A percentile compares a stretch with the other conserved stretches of the same genome.
Evolutionary conservation across 495 filamentous ascomycete genomes (phyloP).

Genomic region (Neurospora pannonica): DNA sequence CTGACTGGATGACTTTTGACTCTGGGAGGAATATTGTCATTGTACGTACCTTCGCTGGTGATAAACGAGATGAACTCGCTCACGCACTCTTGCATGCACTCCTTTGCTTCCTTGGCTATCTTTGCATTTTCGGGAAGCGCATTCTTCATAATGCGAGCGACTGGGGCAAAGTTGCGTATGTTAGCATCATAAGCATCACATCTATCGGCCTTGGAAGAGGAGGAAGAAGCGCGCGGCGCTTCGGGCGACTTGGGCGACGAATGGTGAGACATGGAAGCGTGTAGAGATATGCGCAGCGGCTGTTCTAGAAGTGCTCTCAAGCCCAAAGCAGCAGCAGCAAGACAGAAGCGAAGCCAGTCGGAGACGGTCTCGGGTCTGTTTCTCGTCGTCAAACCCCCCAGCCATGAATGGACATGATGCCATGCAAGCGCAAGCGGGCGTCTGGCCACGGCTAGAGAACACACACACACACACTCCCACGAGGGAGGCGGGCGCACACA

Average conservation of each 20-base stretch:
- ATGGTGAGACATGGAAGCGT: conserved; percentile 43
- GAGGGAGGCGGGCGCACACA: conserved; percentile 17
- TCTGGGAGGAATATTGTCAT: not conserved
- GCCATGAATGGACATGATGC: conserved; percentile 5
- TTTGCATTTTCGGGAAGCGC: conserved; percentile 97
- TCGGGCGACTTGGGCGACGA: conserved; percentile 38
- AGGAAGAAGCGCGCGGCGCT: conserved; percentile 27
- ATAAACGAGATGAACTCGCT: conserved; percentile 99
- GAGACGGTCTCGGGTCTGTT: conserved; percentile 13
- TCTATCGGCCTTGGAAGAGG: conserved; percentile 36
- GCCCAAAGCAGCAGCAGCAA: conserved; percentile 29
- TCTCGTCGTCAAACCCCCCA: not conserved
- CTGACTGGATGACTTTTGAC: conserved; percentile 14
- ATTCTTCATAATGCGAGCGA: conserved; percentile 97
- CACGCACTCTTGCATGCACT: conserved; percentile 99
- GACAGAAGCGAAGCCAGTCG: conserved; percentile 35
- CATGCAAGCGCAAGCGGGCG: conserved; percentile 23
- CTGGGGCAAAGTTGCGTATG: conserved; percentile 80
- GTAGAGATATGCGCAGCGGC: conserved; percentile 21
- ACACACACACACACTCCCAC: conserved; percentile 6
- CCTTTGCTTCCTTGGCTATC: conserved; percentile 98
- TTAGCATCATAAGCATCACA: conserved; percentile 67
- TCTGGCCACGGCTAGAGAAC: conserved; percentile 16
- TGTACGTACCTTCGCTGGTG: conserved; percentile 78
- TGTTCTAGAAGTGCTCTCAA: not conserved